Evolutionary conservation across 1,139 yeast genomes (phyloP).

Genomic region (Suhomyces wounanorum): DNA sequence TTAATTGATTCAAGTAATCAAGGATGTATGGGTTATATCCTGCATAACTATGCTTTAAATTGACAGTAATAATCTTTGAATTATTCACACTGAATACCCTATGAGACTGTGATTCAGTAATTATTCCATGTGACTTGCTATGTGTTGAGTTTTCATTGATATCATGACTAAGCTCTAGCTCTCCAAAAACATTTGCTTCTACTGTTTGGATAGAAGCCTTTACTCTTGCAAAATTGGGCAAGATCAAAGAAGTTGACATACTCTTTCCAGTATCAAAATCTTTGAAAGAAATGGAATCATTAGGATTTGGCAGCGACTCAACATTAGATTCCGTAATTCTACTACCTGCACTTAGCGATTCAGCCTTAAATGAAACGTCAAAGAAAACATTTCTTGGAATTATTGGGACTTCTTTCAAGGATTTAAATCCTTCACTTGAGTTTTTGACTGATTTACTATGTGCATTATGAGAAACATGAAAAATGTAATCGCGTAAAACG

Average conservation of each 20-base stretch:
- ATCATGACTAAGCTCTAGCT: constrained; percentile 42
- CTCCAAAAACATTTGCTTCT: constrained; percentile 65
- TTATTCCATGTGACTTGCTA: constrained; percentile 21
- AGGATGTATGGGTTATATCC: constrained; percentile 69
- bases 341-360: constrained; percentile 27
- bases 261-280: constrained; percentile 20
- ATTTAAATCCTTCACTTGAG: constrained; percentile 13
- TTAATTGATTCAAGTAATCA: constrained; percentile 54
- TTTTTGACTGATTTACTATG: constrained; percentile 12
- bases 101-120: constrained; percentile 20
- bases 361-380: constrained; percentile 56
- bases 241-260: constrained; percentile 27
- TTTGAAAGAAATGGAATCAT: constrained; percentile 21
- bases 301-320: constrained; percentile 18
- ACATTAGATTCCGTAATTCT: constrained; percentile 24
- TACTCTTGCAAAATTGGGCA: constrained; percentile 37
- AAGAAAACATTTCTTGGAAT: constrained; percentile 68
- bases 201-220: constrained; percentile 58
- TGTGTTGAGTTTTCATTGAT: constrained; percentile 21
- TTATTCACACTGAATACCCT: constrained; percentile 38
- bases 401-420: constrained; percentile 8
- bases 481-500: constrained; percentile 66
- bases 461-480: constrained; percentile 50
- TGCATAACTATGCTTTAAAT: constrained; percentile 55
- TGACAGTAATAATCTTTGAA: constrained; percentile 40